phyloP scores from a whole-genome alignment of 2,329 filamentous ascomycete species.

The Dactylella cylindrospora region DNA sequence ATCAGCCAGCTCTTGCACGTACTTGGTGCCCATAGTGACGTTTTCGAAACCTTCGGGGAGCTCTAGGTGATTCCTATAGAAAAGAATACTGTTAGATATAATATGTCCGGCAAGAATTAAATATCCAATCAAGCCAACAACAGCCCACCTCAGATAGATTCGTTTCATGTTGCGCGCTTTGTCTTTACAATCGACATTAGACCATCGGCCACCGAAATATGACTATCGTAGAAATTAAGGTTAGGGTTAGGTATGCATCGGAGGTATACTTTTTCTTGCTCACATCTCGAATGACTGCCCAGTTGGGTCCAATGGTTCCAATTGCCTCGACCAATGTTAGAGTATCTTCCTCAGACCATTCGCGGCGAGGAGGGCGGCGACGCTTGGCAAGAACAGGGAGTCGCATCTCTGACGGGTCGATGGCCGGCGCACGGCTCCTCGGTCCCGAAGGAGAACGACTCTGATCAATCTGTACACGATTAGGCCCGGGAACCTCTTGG shows the following conservation, averaged over 20 bases:
- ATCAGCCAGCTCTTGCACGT: background rate
- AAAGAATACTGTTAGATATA: no score
- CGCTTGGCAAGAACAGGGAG: background rate
- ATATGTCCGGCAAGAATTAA: no score
- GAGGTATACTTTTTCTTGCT: background rate
- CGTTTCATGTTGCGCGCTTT: slow-evolving; percentile 32
- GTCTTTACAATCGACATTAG: slow-evolving; percentile 18
- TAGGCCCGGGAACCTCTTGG: no score
- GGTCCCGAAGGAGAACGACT: no score
- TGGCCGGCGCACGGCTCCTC: no score
- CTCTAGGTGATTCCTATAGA: slow-evolving; percentile 2
- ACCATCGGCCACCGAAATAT: slow-evolving; percentile 1
- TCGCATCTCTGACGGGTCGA: no score
- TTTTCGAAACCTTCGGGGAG: slow-evolving; percentile 12
- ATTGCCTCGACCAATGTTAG: background rate
- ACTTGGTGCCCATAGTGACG: slow-evolving; percentile 2
- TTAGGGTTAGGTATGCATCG: background rate
- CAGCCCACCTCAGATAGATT: slow-evolving; percentile 6
- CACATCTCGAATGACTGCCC: slow-evolving; percentile 28
- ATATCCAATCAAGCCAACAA: no score
- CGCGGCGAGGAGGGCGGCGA: background rate
- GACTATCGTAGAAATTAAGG: background rate
- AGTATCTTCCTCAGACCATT: slow-evolving; percentile 1
- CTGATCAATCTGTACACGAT: no score
- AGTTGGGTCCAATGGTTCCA: background rate